Evolutionary conservation across 192 early-diverging fungal genomes (phyloP).

Genomic region (Dissophora ornata): DNA sequence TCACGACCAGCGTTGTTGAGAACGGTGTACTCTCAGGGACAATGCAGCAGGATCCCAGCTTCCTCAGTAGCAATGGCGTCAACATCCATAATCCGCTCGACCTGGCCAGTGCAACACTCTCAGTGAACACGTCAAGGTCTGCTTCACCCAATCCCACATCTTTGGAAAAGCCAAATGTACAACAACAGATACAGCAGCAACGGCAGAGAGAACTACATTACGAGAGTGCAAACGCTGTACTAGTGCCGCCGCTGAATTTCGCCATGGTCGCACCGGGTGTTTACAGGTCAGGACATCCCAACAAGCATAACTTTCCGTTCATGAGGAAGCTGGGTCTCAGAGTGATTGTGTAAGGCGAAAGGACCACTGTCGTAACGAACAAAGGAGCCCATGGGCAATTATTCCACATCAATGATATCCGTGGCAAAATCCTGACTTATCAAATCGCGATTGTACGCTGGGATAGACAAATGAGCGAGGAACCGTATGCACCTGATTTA

Average conservation of each 20-base stretch:
- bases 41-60: not conserved
- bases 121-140: constrained; percentile 11
- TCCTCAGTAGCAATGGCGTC: not conserved
- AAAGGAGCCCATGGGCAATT: not conserved
- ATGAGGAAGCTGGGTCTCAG: constrained; percentile 85
- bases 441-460: not conserved
- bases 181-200: constrained; percentile 17
- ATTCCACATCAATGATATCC: not conserved
- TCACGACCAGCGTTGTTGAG: constrained; percentile 24
- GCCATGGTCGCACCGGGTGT: constrained; percentile 92
- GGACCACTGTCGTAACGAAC: not conserved
- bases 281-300: constrained; percentile 95
- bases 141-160: not conserved
- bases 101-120: not conserved
- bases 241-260: constrained; percentile 96
- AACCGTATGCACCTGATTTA: constrained; percentile 72
- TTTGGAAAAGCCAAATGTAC: not conserved
- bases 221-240: constrained; percentile 57
- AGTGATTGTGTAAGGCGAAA: constrained; percentile 80
- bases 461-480: constrained; percentile 71
- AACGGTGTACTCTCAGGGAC: constrained; percentile 20
- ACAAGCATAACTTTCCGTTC: constrained; percentile 91
- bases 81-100: constrained; percentile 4
- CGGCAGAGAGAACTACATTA: constrained; percentile 46
- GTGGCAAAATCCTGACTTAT: too few relatives aligned